These are phyloP conservation scores for Cercospora sesami DNA, from an alignment of 2,329 filamentous ascomycete species.

Conservation along the genomic window DNA sequence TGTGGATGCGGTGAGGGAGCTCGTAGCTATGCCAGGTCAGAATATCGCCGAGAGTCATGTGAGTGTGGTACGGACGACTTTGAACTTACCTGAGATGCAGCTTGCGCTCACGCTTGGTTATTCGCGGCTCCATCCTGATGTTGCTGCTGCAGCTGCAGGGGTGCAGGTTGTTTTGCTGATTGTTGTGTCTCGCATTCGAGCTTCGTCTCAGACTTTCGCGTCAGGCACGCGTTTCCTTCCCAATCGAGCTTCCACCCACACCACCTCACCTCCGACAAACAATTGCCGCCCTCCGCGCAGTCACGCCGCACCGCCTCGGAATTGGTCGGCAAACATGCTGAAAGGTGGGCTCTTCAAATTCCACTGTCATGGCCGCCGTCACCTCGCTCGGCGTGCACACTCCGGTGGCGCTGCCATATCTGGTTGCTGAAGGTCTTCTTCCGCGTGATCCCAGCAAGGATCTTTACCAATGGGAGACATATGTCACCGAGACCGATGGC, in stretches of 20 bases:
- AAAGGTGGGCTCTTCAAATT: background rate
- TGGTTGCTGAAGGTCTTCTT: constrained; percentile 77
- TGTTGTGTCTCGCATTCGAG: constrained; percentile 14
- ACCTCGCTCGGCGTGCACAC: constrained; percentile 88
- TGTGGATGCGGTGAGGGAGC: constrained; percentile 58
- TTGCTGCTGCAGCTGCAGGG: constrained; percentile 8
- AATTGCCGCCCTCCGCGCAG: background rate
- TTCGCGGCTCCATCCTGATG: constrained; percentile 31
- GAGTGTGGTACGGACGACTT: background rate
- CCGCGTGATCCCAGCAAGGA: constrained; percentile 64
- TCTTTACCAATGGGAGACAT: constrained; percentile 75
- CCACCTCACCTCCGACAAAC: constrained; percentile 4
- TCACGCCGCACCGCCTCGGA: background rate
- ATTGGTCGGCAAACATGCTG: constrained; percentile 24
- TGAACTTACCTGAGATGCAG: constrained; percentile 37
- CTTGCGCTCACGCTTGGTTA: constrained; percentile 36
- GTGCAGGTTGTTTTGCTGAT: constrained; percentile 16
- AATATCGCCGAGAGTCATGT: background rate
- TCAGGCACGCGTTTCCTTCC: constrained; percentile 1
- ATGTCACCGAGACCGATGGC: constrained; percentile 43
- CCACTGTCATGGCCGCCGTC: constrained; percentile 73
- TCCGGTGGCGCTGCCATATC: constrained; percentile 78
- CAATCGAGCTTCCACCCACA: constrained; percentile 1
- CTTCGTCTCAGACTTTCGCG: constrained; percentile 6
- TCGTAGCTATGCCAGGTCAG: constrained; percentile 53